A percentile compares a stretch with the other conserved stretches of the same genome.
Conservation (phyloP, 2,329 filamentous ascomycete genomes). For the Chlorencoelia australis region DNA sequence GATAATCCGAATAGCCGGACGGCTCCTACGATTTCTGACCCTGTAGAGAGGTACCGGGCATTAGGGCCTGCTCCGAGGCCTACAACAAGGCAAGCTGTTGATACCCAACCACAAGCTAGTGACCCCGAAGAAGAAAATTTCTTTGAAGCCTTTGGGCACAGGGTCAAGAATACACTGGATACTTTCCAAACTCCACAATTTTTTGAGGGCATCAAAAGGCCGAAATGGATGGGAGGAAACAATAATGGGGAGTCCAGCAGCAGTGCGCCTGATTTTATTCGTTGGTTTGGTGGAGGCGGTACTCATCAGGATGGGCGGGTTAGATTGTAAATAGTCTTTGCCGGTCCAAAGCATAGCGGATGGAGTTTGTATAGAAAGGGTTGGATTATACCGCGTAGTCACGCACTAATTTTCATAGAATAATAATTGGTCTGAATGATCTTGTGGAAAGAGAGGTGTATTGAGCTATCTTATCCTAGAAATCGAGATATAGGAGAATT, state of each 20-base stretch:
- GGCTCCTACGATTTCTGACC: constrained; percentile 18
- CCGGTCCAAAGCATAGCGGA: constrained; percentile 22
- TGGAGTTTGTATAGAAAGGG: constrained; percentile 17
- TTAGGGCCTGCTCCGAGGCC: constrained; percentile 24
- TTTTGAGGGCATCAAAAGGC: constrained; percentile 65
- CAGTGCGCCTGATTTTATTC: constrained; percentile 36
- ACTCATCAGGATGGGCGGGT: constrained; percentile 28
- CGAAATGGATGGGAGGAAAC: constrained; percentile 68
- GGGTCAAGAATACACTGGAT: constrained; percentile 88
- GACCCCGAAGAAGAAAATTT: constrained; percentile 67
- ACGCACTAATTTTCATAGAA: constrained; percentile 8
- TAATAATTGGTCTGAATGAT: constrained; percentile 1
- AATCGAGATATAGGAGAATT: too few species aligned
- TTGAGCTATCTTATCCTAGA: too few species aligned
- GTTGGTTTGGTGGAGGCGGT: constrained; percentile 50
- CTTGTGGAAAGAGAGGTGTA: too few species aligned
- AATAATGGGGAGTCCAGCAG: constrained; percentile 25
- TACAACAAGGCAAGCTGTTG: constrained; percentile 17
- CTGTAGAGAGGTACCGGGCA: constrained; percentile 23
- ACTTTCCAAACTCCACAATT: constrained; percentile 72
- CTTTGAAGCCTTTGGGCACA: constrained; percentile 72
- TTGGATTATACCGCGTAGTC: constrained; percentile 4
- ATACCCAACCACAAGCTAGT: constrained; percentile 27
- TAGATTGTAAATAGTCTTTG: constrained; percentile 20
- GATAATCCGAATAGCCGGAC: constrained; percentile 21